Base-by-base conservation (phyloP, 2,329 filamentous ascomycete genomes). In the Colletotrichum siamense region DNA sequence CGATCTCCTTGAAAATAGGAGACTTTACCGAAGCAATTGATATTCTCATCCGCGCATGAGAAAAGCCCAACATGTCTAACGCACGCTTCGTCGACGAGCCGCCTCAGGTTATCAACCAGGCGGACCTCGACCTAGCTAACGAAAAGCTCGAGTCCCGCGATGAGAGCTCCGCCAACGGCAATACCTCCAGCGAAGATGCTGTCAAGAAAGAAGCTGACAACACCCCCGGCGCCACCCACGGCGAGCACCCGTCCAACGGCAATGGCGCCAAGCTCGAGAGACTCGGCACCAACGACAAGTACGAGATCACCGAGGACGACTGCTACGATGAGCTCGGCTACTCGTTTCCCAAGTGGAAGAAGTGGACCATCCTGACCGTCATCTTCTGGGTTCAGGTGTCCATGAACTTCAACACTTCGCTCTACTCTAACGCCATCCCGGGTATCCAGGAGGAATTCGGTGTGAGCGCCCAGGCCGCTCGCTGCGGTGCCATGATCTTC, bases 361-460 rank as follows among this genome's bases (percentile, higher is more conserved):
- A 95, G 85, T 95, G 94, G 93, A 91, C 87, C 81, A 94, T 95
- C 79, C 89, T 95, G 72, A 89, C 89, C n/a, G 89, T 95, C 82
- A 94, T 95, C 82, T 95, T 95, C 86, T 78, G 93, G 79, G 93
- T 95, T 6, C 94, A 95, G 82, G 91, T 92, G 2, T 95, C 93
- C 5, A 95, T 95, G 93, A 95, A 95, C 86, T 94, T 95, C 87
- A 95, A 95, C 85, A 94, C 93, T 5, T 93, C 91, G 68, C 88
- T 95, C 8, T 95, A 95, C 85, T 94, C 93, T 26, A 95, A 95
- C 79, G 94, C 91, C 63, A 86, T 94, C 32, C 81, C 82, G 2
- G 93, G 93, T 28, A 94, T 95, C 67, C 87, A 90, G 0, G 86
- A 92, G 24, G 89, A 95, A 77, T 97, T 95, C 79, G 79, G 85